Percentiles rank a stretch among this genome's conserved stretches.
phyloP scores from a whole-genome alignment of 2,329 filamentous ascomycete genomes.

The Remersonia thermophila region DNA sequence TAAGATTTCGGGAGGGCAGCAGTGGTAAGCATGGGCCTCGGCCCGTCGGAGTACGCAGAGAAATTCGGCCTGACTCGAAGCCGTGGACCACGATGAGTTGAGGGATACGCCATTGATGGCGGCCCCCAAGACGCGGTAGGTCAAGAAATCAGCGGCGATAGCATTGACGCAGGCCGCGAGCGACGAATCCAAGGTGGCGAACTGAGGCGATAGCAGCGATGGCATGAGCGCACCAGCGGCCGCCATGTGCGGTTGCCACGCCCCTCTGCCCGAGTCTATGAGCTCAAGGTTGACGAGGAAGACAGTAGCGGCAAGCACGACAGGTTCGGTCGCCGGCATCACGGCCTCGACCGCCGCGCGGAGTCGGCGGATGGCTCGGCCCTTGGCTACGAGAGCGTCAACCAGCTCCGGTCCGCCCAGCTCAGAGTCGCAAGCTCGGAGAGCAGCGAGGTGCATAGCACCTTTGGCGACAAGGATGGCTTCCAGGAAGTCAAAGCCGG shows the following conservation, averaged over 20 bases:
- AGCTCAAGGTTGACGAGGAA: constrained; percentile 40
- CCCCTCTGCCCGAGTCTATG: constrained; percentile 35
- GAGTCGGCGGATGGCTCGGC: constrained; percentile 32
- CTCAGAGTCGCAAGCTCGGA: constrained; percentile 23
- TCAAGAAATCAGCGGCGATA: constrained; percentile 36
- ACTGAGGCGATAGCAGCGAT: constrained; percentile 20
- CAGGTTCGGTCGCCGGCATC: constrained; percentile 22
- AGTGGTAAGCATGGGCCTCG: constrained; percentile 34
- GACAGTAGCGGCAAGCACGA: constrained; percentile 32
- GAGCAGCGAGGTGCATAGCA: constrained; percentile 35
- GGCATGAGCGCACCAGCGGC: constrained; percentile 33
- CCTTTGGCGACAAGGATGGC: constrained; percentile 37
- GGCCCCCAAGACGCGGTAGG: constrained; percentile 35
- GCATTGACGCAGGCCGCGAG: constrained; percentile 30
- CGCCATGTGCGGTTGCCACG: constrained; percentile 35
- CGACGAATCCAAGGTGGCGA: constrained; percentile 11
- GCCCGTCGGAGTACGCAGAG: constrained; percentile 27
- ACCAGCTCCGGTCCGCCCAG: constrained; percentile 21
- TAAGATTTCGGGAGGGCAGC: constrained; percentile 32
- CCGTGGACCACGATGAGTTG: constrained; percentile 14
- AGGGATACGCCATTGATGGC: constrained; percentile 25
- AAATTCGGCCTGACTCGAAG: constrained; percentile 22
- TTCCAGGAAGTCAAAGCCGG: constrained; percentile 29
- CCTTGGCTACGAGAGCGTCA: constrained; percentile 34
- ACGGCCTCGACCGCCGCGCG: constrained; percentile 28